Conservation (phyloP, 148 eudicot species). For the Silene latifolia region DNA sequence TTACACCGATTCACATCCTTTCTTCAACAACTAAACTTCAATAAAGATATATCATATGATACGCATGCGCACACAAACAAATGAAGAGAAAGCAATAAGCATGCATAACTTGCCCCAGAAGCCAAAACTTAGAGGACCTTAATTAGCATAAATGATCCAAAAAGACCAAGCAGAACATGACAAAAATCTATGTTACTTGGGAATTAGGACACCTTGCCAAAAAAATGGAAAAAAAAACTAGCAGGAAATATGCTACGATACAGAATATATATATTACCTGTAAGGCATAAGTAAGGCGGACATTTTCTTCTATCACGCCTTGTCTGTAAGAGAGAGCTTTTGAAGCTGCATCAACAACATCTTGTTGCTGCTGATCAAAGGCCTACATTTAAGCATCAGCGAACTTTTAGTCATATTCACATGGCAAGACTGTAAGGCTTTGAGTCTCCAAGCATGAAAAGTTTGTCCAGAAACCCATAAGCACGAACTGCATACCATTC, state of each 20-base stretch:
- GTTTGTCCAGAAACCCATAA: not conserved
- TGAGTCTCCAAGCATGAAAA: conserved; percentile 10
- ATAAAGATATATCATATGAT: not conserved
- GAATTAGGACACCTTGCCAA: not conserved
- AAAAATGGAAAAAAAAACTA: not conserved
- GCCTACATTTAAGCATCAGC: conserved; percentile 43
- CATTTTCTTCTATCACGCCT: conserved; percentile 91
- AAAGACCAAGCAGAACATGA: not conserved
- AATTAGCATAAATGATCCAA: conserved; percentile 3
- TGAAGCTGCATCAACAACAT: conserved; percentile 82
- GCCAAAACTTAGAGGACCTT: not conserved
- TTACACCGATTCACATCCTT: not conserved
- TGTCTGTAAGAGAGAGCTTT: conserved; percentile 95
- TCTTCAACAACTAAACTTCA: conserved; percentile 1
- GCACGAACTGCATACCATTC: conserved; percentile 46
- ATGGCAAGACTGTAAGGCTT: conserved; percentile 2
- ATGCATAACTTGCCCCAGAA: not conserved
- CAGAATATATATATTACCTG: conserved; percentile 46
- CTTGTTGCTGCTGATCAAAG: conserved; percentile 98
- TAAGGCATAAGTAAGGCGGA: conserved; percentile 79
- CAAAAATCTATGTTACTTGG: not conserved
- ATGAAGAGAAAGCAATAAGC: not conserved
- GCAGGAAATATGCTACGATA: not conserved
- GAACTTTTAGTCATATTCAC: conserved; percentile 6
- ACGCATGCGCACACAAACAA: not conserved